Evolutionary conservation across 164 flowering plant genomes (phyloP), one percentile per base, ranked within the genome.

Genomic region (Houttuynia cordata): DNA sequence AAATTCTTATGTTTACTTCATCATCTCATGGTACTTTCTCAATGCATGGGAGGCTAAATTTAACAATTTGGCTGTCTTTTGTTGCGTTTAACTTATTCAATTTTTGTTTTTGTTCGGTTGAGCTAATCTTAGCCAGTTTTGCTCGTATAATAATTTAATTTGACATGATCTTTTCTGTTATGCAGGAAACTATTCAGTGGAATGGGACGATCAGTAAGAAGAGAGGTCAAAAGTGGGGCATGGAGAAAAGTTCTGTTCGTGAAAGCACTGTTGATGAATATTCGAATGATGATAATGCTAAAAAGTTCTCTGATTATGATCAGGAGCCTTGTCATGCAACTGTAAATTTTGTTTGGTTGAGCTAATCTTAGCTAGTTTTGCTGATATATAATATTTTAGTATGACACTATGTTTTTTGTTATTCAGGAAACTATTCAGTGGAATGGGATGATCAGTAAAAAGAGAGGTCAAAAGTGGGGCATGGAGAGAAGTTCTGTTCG

Each of bases 151-250:
- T 41, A 9, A 2, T 45, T 45, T 8, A 7, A 17, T 45, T 3
- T 45, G 14, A 12, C 49, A 45, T 45, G 17, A 53, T 23, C 22
- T 53, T 1, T 20, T 18, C 59, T 62, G 57, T 73, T 56, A 52
- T 69, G 59, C 76, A 89, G 95, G 84, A 72, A 69, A 69, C 50
- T 40, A 66, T 80, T 72, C 73, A 73, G 51, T 88, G 95, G 97
- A 83, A 78, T 70, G 96, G 96, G 59, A 80, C 79, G 57, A 93
- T 80, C 60, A 82, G 80, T 75, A 93, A 90, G 79, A 90, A 74
- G 70, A 88, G 76, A 72, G 97, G 96, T 55, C 96, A 93, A 74
- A 88, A 88, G 58, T 88, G 99, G 99, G 99, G 99, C 55, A 79
- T 0, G 22, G 95, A 90, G 76, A 90, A 82, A 57, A 51, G 62